phyloP scores from a whole-genome alignment of 495 filamentous ascomycete genomes.

The Copromyces sp. region DNA sequence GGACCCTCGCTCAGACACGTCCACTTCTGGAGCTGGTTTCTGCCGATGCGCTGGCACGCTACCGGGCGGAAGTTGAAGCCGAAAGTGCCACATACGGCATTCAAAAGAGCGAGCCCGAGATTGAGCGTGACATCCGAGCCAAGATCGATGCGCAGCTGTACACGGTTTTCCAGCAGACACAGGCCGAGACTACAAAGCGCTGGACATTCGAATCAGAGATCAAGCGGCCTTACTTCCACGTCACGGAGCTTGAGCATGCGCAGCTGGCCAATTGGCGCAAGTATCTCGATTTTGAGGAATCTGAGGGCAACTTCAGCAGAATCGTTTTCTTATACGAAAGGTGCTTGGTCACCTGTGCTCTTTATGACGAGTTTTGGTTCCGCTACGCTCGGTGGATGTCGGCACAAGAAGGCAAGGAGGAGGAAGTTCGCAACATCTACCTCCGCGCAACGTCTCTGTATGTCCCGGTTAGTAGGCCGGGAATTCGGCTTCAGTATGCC shows the following conservation, averaged over 20 bases:
- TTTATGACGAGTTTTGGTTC: conserved; percentile 97
- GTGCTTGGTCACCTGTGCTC: conserved; percentile 81
- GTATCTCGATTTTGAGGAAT: conserved; percentile 94
- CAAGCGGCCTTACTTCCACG: conserved; percentile 95
- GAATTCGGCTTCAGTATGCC: conserved; percentile 80
- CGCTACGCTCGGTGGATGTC: conserved; percentile 97
- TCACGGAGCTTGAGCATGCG: conserved; percentile 77
- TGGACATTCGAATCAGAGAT: conserved; percentile 94
- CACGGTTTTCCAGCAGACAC: conserved; percentile 70
- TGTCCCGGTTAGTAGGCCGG: conserved; percentile 73
- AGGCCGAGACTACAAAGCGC: conserved; percentile 82
- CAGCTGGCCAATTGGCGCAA: conserved; percentile 92
- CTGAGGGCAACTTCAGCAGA: conserved; percentile 64
- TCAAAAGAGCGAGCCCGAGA: conserved; percentile 55
- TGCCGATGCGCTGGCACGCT: conserved; percentile 54
- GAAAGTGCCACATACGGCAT: conserved; percentile 36
- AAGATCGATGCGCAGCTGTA: conserved; percentile 74
- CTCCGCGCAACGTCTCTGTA: conserved; percentile 76
- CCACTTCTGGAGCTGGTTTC: conserved; percentile 66
- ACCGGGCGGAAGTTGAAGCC: conserved; percentile 58
- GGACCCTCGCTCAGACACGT: conserved; percentile 61
- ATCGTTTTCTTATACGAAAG: conserved; percentile 85
- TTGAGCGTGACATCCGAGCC: conserved; percentile 72
- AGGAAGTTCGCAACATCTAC: conserved; percentile 90
- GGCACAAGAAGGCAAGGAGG: conserved; percentile 67